Evolutionary conservation across 169 alveolate genomes (phyloP).

Genomic region (Plasmodium gonderi): DNA sequence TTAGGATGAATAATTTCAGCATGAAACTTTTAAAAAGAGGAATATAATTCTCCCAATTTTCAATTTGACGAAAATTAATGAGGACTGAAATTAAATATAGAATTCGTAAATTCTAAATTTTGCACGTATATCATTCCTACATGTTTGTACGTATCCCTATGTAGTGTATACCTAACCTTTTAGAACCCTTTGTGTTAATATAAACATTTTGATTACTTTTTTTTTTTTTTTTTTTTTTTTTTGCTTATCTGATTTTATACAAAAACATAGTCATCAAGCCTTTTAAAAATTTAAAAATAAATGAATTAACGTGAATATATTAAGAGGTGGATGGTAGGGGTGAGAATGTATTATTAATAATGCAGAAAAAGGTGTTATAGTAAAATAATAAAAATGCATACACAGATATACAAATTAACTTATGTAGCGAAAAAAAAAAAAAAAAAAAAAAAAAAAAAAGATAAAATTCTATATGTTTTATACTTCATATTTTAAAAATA

Average conservation of each 20-base stretch:
- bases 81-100: no score
- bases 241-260: no score
- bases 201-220: neutral
- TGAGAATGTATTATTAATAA: no score
- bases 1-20: neutral
- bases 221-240: neutral
- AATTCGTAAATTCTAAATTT: neutral
- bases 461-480: neutral
- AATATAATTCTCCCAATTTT: neutral
- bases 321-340: neutral
- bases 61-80: neutral
- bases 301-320: neutral
- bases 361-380: no score
- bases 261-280: neutral
- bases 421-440: neutral
- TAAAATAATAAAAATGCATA: neutral
- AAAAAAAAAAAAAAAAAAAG: no score
- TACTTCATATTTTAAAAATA: neutral
- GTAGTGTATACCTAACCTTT: neutral
- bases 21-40: neutral
- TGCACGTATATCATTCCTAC: neutral
- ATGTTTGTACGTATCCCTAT: neutral
- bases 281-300: neutral
- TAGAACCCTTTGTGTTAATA: neutral
- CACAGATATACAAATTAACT: neutral